phyloP scores from a whole-genome alignment of 148 eudicot species.

The Spergularia marina region DNA sequence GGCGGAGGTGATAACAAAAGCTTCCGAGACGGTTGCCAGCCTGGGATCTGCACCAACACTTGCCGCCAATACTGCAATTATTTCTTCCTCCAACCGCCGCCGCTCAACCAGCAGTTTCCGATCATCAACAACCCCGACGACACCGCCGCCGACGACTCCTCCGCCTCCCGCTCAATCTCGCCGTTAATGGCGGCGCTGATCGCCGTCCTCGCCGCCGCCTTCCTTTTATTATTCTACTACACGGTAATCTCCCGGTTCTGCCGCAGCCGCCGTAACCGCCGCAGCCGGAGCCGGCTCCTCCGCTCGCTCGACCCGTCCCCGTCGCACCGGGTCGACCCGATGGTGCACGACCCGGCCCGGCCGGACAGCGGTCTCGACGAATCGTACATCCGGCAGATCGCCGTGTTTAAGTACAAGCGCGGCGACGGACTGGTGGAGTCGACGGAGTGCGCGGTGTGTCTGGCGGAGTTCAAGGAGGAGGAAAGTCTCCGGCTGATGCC shows the following conservation, averaged over 20 bases:
- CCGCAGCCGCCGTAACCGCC: slow-evolving; percentile 17
- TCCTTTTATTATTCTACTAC: slow-evolving; percentile 68
- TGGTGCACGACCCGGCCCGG: slow-evolving; percentile 28
- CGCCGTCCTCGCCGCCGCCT: slow-evolving; percentile 60
- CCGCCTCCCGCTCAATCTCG: slow-evolving; percentile 42
- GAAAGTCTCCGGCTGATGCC: slow-evolving; percentile 65
- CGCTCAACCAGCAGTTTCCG: background rate
- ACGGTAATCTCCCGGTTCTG: slow-evolving; percentile 56
- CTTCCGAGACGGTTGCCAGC: slow-evolving; percentile 23
- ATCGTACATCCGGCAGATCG: slow-evolving; percentile 48
- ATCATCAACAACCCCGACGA: background rate
- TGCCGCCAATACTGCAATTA: slow-evolving; percentile 47
- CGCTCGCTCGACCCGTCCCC: background rate
- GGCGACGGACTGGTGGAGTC: slow-evolving; percentile 54
- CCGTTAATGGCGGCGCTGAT: slow-evolving; percentile 70
- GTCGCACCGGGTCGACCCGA: slow-evolving; percentile 21
- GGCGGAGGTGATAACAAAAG: background rate
- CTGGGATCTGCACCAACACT: slow-evolving; percentile 24
- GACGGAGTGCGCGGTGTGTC: slow-evolving; percentile 67
- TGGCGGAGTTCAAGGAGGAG: slow-evolving; percentile 56
- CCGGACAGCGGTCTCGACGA: slow-evolving; percentile 42
- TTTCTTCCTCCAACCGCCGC: slow-evolving; percentile 33
- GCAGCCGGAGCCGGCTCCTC: slow-evolving; percentile 6
- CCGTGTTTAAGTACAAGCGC: slow-evolving; percentile 47
- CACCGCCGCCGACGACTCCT: slow-evolving; percentile 20